Evolutionary conservation across 306 rosid species (phyloP), one percentile per base, ranked within the genome.

Genomic region (Casuarina equisetifolia): DNA sequence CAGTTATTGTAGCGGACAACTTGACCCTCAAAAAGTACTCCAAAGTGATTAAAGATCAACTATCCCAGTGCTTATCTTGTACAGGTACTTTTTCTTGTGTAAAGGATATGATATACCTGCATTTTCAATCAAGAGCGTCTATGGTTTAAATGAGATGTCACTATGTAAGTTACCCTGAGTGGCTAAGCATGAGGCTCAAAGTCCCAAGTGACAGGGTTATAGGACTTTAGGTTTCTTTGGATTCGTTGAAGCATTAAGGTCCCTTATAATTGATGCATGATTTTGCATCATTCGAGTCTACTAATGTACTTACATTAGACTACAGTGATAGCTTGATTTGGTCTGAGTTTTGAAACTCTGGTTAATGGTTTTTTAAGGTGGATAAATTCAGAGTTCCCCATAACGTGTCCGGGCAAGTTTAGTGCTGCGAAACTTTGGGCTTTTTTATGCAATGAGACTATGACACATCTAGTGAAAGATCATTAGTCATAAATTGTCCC

Each of bases 1-100:
- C 57, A 93, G 97, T 83, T 93, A 93, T 74, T 82, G 79, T 64
- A 89, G 97, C 17, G 96, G 96, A 68, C 89, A 88, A 82, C 91
- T 93, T 46, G 94, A 93, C 74, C 94, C 96, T 17, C 76, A 38
- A 9, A 84, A 59, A 80, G 90, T 86, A 35, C 76, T 80, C 46
- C 69, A 62, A 12, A 52, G 46, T 5, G n/a, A 10, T 69, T 86
- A 76, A 61, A 73, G 61, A 76, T 74, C 48, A 45, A 72, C 63
- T 40, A 51, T 68, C 81, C 62, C 66, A 69, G 51, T 76, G 58
- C 69, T 1, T 80, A 61, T 53, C 75, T 55, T 81, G 86, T 85
- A 84, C 89, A 82, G 84, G 84, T 87, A 83, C 67, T 74, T 79
- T 25, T 36, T 49, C 73, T 63, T 50, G 64, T 35, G 32, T 38